A percentile compares a stretch with the other conserved stretches of the same genome.
Conservation (phyloP, 495 filamentous ascomycete genomes). For the Trichoderma asperelloides region DNA sequence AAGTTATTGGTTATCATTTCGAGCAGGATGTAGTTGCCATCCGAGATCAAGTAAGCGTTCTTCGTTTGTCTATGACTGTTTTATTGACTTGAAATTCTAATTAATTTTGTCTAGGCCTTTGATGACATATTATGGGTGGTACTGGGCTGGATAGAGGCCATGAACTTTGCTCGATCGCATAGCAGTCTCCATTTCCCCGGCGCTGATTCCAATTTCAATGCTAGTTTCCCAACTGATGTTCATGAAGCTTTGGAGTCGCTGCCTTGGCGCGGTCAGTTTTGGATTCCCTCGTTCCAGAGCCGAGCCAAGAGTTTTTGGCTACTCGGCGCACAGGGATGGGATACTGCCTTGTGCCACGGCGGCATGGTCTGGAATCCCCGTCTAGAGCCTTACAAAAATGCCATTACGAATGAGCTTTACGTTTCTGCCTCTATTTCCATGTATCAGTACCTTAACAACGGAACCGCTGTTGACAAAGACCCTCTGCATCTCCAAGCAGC, state of each 20-base stretch:
- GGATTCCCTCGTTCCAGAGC: slow-evolving; percentile 73
- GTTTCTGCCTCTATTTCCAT: slow-evolving; percentile 77
- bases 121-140: slow-evolving; percentile 99
- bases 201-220: neutral
- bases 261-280: slow-evolving; percentile 67
- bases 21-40: slow-evolving; percentile 73
- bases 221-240: slow-evolving; percentile 11
- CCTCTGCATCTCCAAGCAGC: slow-evolving; percentile 60
- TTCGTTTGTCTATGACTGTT: neutral
- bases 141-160: slow-evolving; percentile 77
- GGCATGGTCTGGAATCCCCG: slow-evolving; percentile 92
- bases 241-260: slow-evolving; percentile 17
- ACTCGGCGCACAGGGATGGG: slow-evolving; percentile 71
- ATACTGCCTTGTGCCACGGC: slow-evolving; percentile 69
- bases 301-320: slow-evolving; percentile 87
- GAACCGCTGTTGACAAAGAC: slow-evolving; percentile 57
- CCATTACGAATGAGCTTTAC: slow-evolving; percentile 90
- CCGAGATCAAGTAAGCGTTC: slow-evolving; percentile 45
- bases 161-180: slow-evolving; percentile 64
- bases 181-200: slow-evolving; percentile 23
- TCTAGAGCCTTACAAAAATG: slow-evolving; percentile 85
- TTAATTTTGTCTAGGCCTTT: slow-evolving; percentile 51
- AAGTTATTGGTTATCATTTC: slow-evolving; percentile 70
- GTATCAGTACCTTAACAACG: slow-evolving; percentile 87
- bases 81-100: neutral